phyloP scores from a whole-genome alignment of 345 rosid species.

The Pistacia integerrima region DNA sequence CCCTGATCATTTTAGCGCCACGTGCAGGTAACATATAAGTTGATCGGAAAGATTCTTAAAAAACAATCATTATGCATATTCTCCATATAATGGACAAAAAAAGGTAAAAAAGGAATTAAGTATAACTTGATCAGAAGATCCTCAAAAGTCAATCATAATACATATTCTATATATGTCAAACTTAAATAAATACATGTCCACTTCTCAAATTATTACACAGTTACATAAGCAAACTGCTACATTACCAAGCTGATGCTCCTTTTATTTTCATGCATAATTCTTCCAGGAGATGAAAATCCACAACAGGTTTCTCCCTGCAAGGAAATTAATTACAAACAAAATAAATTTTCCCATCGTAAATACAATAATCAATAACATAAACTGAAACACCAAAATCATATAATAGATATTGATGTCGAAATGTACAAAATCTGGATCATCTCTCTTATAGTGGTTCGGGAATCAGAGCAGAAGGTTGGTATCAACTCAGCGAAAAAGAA shows the following conservation, averaged over 20 bases:
- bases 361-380: not conserved
- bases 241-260: slow-evolving; percentile 25
- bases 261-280: slow-evolving; percentile 21
- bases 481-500: slow-evolving; percentile 18
- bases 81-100: not conserved
- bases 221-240: not conserved
- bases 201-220: not conserved
- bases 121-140: not conserved
- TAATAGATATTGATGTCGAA: not conserved
- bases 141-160: not conserved
- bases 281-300: slow-evolving; percentile 8
- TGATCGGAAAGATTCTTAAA: slow-evolving; percentile 9
- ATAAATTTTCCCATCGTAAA: not conserved
- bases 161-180: not conserved
- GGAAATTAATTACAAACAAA: not conserved
- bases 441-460: slow-evolving; percentile 13
- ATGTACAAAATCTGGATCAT: slow-evolving; percentile 21
- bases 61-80: not conserved
- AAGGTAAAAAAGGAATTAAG: not conserved
- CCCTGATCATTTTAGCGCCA: not conserved
- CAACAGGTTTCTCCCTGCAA: slow-evolving; percentile 19
- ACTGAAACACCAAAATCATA: not conserved
- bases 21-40: not conserved
- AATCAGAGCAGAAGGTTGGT: slow-evolving; percentile 17
- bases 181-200: not conserved